phyloP scores from a whole-genome alignment of 2,329 filamentous ascomycete genomes.

The Cladosporium sp. region DNA sequence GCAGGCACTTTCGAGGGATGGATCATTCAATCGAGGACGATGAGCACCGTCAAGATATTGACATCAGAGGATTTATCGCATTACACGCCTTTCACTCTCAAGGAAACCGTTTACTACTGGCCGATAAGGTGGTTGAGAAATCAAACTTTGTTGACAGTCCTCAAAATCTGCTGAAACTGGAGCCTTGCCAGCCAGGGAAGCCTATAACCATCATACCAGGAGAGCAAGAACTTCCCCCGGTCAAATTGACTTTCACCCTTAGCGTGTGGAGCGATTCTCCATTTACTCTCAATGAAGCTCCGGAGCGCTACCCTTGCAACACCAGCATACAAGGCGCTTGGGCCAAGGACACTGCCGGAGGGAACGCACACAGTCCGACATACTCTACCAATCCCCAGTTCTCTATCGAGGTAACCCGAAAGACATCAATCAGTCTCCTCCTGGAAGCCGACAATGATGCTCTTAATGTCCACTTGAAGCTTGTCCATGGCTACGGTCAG shows the following conservation, averaged over 20 bases:
- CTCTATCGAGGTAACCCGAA: conserved; percentile 53
- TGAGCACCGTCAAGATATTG: conserved; percentile 32
- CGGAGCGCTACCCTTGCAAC: conserved; percentile 55
- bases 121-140: conserved; percentile 65
- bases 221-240: conserved; percentile 70
- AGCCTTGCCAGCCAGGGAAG: conserved; percentile 51
- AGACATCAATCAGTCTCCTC: conserved; percentile 65
- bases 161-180: conserved; percentile 77
- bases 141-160: conserved; percentile 91
- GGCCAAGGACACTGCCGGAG: conserved; percentile 76
- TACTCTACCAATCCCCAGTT: conserved; percentile 91
- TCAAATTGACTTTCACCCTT: conserved; percentile 77
- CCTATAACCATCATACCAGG: conserved; percentile 65
- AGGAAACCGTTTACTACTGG: conserved; percentile 69
- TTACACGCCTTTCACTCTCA: conserved; percentile 71
- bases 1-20: conserved; percentile 64
- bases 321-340: conserved; percentile 62
- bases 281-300: conserved; percentile 58
- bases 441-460: conserved; percentile 64
- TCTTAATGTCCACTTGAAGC: conserved; percentile 75
- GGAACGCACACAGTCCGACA: conserved; percentile 68
- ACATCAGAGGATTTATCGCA: conserved; percentile 70
- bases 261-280: conserved; percentile 69
- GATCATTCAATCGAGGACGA: conserved; percentile 22
- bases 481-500: conserved; percentile 72